Base-by-base conservation (phyloP, 306 rosid species). In the Quercus berberidifolia region DNA sequence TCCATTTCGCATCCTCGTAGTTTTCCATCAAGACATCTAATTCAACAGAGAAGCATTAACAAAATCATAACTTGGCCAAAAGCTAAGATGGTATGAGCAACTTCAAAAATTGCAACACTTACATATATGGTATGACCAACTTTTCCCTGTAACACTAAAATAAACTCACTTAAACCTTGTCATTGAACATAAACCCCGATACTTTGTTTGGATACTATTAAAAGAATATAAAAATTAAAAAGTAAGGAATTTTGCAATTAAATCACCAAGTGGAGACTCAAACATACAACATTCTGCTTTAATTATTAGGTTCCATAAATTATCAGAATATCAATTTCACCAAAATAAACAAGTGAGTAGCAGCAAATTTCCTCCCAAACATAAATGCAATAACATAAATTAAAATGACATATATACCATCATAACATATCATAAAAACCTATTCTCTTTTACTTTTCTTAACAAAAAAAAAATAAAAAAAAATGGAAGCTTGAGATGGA, bases 1-100 rank as follows among this genome's bases (percentile, higher is more conserved):
- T 88, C 55, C 87, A 80, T 81, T 60, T 82, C 1, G 91, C 91
- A 6, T 74, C 17, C 83, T 82, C 84, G 90, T 88, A 90, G 79
- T 80, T 88, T 76, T 77, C 84, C 82, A 28, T 74, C 75, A 88
- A 79, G 14, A 57, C 78, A 79, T 86, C 91, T 90, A 35, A 70
- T 79, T 30, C 23, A 71, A 79, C 10, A 69, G 30, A 12, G 46
- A 6, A 82, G 71, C 46, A 74, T 56, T 26, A 19, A 80, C 73
- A 4, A 77, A 41, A 41, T 41, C 18, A 78, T 54, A 21, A 51
- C 26, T 25, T 31, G 28, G 17, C 9, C 57, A 65, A n/a, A 51
- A 72, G 33, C 19, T 9, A 69, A 63, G 1, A 63, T 43, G 62
- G 71, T 15, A 19, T 31, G 21, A 64, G 5, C 20, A 59, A 5